phyloP scores from a whole-genome alignment of 2,329 filamentous ascomycete species.

The Colletotrichum sp. region DNA sequence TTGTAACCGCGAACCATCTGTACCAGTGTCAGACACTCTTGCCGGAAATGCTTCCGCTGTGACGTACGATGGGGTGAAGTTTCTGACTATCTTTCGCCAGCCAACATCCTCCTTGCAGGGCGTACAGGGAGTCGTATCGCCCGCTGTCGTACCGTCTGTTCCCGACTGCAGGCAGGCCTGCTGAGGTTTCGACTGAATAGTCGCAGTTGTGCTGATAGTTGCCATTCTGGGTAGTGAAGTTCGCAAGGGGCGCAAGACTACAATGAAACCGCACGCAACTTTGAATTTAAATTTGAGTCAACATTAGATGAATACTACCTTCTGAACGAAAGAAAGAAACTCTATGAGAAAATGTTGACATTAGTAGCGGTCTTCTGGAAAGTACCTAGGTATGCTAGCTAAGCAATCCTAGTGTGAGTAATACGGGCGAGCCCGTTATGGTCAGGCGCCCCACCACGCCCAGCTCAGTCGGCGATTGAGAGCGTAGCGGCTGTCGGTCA shows the following conservation, averaged over 20 bases:
- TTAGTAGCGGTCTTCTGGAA: background rate
- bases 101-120: constrained; percentile 40
- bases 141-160: background rate
- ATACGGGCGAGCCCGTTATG: background rate
- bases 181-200: background rate
- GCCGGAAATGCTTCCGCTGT: background rate
- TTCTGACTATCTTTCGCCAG: constrained; percentile 52
- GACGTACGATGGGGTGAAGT: constrained; percentile 61
- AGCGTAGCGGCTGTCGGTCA: background rate
- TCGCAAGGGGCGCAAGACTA: background rate
- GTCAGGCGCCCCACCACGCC: background rate
- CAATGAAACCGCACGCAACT: background rate
- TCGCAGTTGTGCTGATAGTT: background rate
- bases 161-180: background rate
- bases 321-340: background rate
- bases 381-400: background rate
- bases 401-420: background rate
- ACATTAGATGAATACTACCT: background rate
- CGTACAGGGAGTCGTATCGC: background rate
- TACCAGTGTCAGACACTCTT: background rate
- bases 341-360: background rate
- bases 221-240: background rate
- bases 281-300: background rate
- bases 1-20: constrained; percentile 64
- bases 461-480: background rate